Base-by-base conservation (phyloP, 441 rosid species). In the Adansonia grandidieri region DNA sequence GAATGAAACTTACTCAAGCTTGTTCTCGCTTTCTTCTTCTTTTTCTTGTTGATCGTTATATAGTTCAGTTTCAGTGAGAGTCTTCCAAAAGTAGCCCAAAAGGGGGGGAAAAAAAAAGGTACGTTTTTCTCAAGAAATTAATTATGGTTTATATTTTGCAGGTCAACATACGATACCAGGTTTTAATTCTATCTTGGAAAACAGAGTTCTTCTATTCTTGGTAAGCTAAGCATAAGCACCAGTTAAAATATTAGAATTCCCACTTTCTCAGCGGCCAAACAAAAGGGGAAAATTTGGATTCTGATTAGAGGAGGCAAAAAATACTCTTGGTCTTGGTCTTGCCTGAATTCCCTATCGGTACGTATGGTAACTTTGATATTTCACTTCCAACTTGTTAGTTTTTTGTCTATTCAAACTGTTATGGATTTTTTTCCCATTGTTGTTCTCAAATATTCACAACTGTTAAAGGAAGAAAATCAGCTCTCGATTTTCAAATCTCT, bases 201-300 rank as follows among this genome's bases (percentile, higher is more conserved):
- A 68, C 20, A 65, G 22, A 5, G 45, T 20, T 68, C 15, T 20
- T 44, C 20, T 20, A 9, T 20, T 47, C 42, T 20, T 13, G 9
- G 54, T n/a, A 47, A 20, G 4, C 56, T 4, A 68, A 47, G 20
- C 44, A 0, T 24, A 24, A 24, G 28, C 1, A 13, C 9, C 17
- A 17, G 9, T 17, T 13, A 32, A 8, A 15, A 14, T 4, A 2
- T 17, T 14, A 17, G 15, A 40, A 37, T 6, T 65, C 50, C 15
- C 45, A 65, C 37, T 48, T 69, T 22, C 73, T 69, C 57, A 69
- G 17, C 3, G 0, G 9, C 73, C 42, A 69, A 69, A 69, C 57
- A 6, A 69, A 11, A 47, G 73, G 10, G 42, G 71, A 66, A n/a
- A 32, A 15, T 2, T 14, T 20, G 32, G 64, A 22, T 64, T 64